phyloP scores from a whole-genome alignment of 179 eudicot species.

The Gypsophila paniculata region DNA sequence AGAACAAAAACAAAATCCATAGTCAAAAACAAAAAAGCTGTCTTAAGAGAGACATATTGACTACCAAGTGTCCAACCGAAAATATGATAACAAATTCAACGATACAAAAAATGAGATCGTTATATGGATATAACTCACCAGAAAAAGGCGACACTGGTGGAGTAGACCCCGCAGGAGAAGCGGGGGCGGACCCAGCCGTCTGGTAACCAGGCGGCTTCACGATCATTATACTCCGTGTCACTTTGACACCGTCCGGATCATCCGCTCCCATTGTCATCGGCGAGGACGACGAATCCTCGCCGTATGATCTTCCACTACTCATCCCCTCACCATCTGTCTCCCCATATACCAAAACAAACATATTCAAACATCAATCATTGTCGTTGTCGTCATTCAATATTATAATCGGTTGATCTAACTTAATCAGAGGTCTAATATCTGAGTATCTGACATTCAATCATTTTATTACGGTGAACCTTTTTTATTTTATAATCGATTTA shows the following conservation, averaged over 20 bases:
- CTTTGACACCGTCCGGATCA: constrained; percentile 33
- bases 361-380: not conserved
- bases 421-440: not conserved
- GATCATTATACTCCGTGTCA: constrained; percentile 80
- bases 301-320: constrained; percentile 24
- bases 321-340: constrained; percentile 33
- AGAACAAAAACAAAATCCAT: no score
- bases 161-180: constrained; percentile 72
- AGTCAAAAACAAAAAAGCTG: no score
- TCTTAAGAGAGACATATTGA: no score
- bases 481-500: no score
- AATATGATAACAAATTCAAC: no score
- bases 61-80: no score
- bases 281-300: constrained; percentile 25
- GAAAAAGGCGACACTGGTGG: constrained; percentile 88
- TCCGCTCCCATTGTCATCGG: not conserved
- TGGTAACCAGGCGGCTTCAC: constrained; percentile 53
- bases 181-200: constrained; percentile 53
- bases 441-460: not conserved
- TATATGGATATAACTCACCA: constrained; percentile 41
- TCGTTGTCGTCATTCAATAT: not conserved
- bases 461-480: no score
- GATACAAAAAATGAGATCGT: no score
- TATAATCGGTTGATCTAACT: not conserved
- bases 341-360: not conserved